Evolutionary conservation across 768 basidiomycete species (phyloP).

Genomic region (Rhizopogon rudus): DNA sequence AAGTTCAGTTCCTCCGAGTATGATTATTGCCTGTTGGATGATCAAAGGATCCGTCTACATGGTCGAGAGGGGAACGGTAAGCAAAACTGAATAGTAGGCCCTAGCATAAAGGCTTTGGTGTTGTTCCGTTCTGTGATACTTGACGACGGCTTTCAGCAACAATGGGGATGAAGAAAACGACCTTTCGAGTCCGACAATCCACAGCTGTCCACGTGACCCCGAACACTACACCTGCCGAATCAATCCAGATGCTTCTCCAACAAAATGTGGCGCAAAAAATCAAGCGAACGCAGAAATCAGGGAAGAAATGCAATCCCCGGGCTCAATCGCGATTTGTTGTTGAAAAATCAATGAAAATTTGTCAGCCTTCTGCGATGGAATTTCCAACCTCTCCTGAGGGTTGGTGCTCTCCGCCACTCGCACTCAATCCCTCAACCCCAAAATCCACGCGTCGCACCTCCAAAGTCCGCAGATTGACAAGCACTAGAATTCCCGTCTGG

Average conservation of each 20-base stretch:
- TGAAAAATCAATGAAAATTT: background rate
- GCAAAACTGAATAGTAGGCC: background rate
- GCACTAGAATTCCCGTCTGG: slow-evolving; percentile 69
- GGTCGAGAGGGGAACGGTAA: background rate
- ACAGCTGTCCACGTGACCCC: background rate
- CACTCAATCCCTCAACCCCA: slow-evolving; percentile 35
- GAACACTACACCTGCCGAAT: slow-evolving; percentile 1
- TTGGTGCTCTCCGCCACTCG: slow-evolving; percentile 11
- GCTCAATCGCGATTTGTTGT: background rate
- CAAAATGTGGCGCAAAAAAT: background rate
- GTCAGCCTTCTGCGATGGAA: slow-evolving; percentile 22
- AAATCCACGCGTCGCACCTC: slow-evolving; percentile 62
- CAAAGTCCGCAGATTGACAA: slow-evolving; percentile 76
- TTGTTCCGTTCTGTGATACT: background rate
- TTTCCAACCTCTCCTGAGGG: slow-evolving; percentile 4
- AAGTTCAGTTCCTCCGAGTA: background rate
- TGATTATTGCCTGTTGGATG: background rate
- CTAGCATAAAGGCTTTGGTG: background rate
- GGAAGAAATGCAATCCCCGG: background rate
- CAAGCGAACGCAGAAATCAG: background rate
- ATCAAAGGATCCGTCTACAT: background rate
- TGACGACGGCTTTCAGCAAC: background rate
- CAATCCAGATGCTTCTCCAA: background rate
- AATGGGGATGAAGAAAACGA: slow-evolving; percentile 1
- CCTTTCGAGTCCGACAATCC: background rate